phyloP scores from a whole-genome alignment of 257 asterid genomes.

The Jasminum sambac region DNA sequence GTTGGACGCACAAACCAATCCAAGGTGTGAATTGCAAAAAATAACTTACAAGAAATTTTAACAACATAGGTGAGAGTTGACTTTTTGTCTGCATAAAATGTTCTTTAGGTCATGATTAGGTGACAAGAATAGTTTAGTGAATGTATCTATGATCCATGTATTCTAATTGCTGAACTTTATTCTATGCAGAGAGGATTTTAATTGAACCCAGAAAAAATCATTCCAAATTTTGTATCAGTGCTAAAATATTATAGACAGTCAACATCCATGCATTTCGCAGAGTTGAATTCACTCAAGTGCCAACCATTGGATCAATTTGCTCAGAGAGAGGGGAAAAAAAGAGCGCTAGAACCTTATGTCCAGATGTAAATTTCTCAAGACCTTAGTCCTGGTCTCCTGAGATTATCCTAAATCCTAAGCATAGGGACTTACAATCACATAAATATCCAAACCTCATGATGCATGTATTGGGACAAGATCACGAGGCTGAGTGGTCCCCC shows the following conservation, averaged over 20 bases:
- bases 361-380: background rate
- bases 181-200: background rate
- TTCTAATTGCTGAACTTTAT: background rate
- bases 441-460: background rate
- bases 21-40: background rate
- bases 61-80: background rate
- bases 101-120: background rate
- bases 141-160: background rate
- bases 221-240: background rate
- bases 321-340: too few species aligned
- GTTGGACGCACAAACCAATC: background rate
- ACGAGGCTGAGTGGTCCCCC: constrained; percentile 7
- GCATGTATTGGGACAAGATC: constrained; percentile 1
- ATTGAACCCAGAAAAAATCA: background rate
- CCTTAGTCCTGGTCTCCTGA: background rate
- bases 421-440: background rate
- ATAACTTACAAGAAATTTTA: background rate
- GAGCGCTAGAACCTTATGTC: background rate
- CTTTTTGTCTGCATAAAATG: background rate
- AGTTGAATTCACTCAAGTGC: background rate
- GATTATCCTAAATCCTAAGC: background rate
- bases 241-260: background rate
- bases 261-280: background rate
- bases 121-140: background rate
- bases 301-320: background rate